Evolutionary conservation across 2,329 filamentous ascomycete genomes (phyloP).

Genomic region (Xylaria hypoxylon): DNA sequence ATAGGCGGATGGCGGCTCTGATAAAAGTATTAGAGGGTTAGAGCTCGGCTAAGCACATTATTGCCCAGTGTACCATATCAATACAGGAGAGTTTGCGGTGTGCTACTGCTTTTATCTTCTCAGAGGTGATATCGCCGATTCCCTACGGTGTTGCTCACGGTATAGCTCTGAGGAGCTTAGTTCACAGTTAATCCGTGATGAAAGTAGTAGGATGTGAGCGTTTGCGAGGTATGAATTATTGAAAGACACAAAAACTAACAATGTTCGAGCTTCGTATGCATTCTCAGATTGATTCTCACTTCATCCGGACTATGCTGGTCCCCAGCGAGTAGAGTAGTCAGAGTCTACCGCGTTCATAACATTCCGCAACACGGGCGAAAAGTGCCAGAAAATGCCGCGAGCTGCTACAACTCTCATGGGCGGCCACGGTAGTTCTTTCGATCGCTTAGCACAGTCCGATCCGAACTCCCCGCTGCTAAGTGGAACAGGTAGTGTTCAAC

Average conservation of each 20-base stretch:
- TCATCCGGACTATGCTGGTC: no score
- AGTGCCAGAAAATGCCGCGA: no score
- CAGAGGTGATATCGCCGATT: not conserved
- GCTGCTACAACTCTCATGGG: not conserved
- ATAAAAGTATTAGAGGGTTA: conserved; percentile 6
- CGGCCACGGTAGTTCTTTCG: not conserved
- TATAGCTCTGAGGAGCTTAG: not conserved
- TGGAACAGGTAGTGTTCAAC: no score
- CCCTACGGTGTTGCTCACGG: not conserved
- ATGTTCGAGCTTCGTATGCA: not conserved
- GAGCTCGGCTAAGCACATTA: conserved; percentile 13
- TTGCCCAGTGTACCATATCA: conserved; percentile 36
- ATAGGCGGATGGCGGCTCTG: conserved; percentile 7
- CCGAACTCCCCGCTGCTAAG: not conserved
- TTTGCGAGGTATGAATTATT: not conserved
- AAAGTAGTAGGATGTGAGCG: not conserved
- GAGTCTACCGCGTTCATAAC: no score
- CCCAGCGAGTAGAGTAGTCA: no score
- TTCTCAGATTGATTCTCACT: not conserved
- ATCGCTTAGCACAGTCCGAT: not conserved
- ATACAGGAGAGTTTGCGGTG: conserved; percentile 26
- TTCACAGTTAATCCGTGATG: not conserved
- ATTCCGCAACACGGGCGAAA: no score
- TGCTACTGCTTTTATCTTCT: not conserved
- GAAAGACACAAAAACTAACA: not conserved